Evolutionary conservation across 768 basidiomycete species (phyloP), one percentile per base, ranked within the genome.

Genomic region (Lyophyllum shimeji): DNA sequence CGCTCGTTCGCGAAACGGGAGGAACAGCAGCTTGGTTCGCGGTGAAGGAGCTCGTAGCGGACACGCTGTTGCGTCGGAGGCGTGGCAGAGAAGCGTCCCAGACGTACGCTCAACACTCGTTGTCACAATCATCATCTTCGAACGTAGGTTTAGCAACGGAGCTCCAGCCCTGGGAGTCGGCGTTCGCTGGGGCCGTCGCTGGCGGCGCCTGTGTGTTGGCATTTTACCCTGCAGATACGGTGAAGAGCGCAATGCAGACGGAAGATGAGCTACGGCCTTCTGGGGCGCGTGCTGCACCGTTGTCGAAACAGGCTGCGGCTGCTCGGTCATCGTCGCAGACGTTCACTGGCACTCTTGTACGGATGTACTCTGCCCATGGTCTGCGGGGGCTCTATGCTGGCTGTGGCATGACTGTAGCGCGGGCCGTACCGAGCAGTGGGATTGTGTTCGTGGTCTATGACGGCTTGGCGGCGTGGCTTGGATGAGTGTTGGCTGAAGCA

Each of bases 401-500:
- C 0, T 94, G 91, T 67, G 95, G 94, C 11, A 85, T 98, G 67
- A 98, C 95, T 0, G 86, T 93, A 17, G 82, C 86, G 42, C 77
- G 94, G 54, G 85, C 89, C 7, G 85, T 95, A 52, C 94, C 94
- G 8, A 93, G 90, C 67, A 93, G 90, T 67, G 95, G 91, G 5
- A 80, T 98, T 53, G 94, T 98, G 52, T 98, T 98, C 68, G 74
- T 93, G 61, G 90, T 98, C 50, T 98, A 95, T 63, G 93, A 96
- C 66, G 88, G 85, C 29, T 73, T 96, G 53, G 73, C 72, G 31
- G 70, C 74, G 2, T 75, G 73, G 68, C 69, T 78, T 63, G 70
- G 73, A 51, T 78, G 53, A 55, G 45, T 53, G 23, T 43, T 39
- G 44, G 45, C 23, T 23, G 3, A 11, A 21, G 43, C 15, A 24